Conservation (phyloP, 2,329 filamentous ascomycete species). For the Colletotrichum costaricense region DNA sequence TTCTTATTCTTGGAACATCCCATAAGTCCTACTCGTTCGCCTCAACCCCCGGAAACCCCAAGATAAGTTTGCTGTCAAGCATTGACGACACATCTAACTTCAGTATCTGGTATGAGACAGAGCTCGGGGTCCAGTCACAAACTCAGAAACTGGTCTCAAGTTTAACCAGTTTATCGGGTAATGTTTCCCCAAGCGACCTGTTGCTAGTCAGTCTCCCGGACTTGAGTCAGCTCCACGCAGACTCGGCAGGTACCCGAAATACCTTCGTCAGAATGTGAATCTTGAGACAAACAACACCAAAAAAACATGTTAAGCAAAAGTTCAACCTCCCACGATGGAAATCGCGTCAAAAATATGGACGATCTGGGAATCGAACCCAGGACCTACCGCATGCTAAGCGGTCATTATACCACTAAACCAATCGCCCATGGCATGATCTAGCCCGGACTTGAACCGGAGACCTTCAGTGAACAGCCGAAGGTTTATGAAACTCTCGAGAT, state of each 20-base stretch:
- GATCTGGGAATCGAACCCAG: conserved; percentile 18
- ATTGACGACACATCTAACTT: neutral
- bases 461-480: conserved; percentile 21
- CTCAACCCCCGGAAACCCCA: neutral
- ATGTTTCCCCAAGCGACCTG: neutral
- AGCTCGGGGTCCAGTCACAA: neutral
- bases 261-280: neutral
- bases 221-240: neutral
- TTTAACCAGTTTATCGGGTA: neutral
- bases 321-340: no score
- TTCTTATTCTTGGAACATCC: neutral
- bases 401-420: conserved; percentile 19
- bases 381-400: conserved; percentile 29
- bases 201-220: neutral
- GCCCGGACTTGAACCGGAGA: conserved; percentile 35
- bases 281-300: neutral
- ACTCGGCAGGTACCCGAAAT: neutral
- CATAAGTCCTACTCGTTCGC: neutral
- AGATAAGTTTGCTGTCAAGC: neutral
- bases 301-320: neutral
- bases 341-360: neutral
- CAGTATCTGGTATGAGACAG: neutral
- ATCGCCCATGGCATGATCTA: conserved; percentile 16
- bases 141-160: conserved; percentile 8
- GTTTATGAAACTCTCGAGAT: neutral